Evolutionary conservation across 805 yeast genomes (phyloP), one percentile per base, ranked within the genome.

Genomic region (Spathaspora gorwiae): DNA sequence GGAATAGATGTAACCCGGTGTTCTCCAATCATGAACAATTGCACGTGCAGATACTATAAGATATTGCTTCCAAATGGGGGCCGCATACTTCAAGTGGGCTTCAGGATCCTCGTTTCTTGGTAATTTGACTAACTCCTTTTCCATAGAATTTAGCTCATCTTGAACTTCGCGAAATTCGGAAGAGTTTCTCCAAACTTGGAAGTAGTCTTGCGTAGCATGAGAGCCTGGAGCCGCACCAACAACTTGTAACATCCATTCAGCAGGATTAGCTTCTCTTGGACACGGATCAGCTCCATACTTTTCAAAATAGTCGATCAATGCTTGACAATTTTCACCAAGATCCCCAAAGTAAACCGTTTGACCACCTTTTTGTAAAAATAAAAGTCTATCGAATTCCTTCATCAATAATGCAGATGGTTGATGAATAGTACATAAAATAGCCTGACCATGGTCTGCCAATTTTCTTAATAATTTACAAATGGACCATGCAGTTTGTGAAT

Each of bases 161-260:
- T 79, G 75, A 31, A 85, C 79, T 7, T 73, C 81, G 44, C 65
- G 57, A 54, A 76, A 78, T 59, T 87, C 88, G 0, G 64, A 62
- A 35, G 94, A 86, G 37, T 73, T 70, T 59, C 76, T 62, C 96
- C 96, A 87, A 40, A 83, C 86, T 56, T 83, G 81, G 55, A 79
- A 72, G 55, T 81, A 83, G 61, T 84, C 84, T 60, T 80, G 83
- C 42, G 69, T 69, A 12, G 87, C 84, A 50, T 78, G 81, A 31
- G 86, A 76, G 44, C 87, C 88, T 6, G 88, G 88, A 32, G 87
- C 87, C 40, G 87, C 87, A 56, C 88, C 88, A 55, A 83, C 84
- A 50, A 83, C 86, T 50, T 84, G 86, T 64, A 89, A 71, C 95
- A 89, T 89, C 94, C 95, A 89, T 68, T 88, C 96, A n/a, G 70